Base-by-base conservation (phyloP, 1,139 yeast species). In the Geotrichum bryndzae region DNA sequence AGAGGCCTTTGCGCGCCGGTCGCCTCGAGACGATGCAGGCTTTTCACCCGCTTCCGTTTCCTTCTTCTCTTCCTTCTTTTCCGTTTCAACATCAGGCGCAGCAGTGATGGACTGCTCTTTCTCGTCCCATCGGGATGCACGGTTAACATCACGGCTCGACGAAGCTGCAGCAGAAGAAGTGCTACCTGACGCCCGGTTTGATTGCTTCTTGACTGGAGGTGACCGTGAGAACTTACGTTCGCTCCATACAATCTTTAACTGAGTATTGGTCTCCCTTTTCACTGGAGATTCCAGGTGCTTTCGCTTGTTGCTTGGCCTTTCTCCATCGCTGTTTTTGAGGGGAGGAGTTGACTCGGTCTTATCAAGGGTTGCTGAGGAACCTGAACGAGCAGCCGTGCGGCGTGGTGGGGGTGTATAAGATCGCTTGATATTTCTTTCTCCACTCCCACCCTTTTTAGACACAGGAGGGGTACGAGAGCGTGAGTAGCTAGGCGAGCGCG, bases 1-100 rank as follows among this genome's bases (percentile, higher is more conserved):
- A 22, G 58, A 41, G 22, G 63, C 60, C 48, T 50, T 53, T 13
- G 60, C 63, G 11, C 59, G 58, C 2, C 61, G 55, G 23, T 56
- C 56, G 15, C 48, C 56, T 35, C 57, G 54, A 22, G 29, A n/a
- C 50, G 51, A 45, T 50, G 48, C 56, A 46, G 50, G 31, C 56
- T 63, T 57, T 57, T 22, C 33, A 50, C 41, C 51, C 38, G 57
- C 5, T 38, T 51, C 29, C 62, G 33, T 18, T 25, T 23, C 46
- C 51, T 33, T 45, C 35, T 33, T 46, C 22, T 38, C 45, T 29
- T 52, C 33, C 56, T 46, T 55, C 58, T 18, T 18, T 53, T 53
- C 51, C 25, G 29, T 54, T 60, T 27, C 62, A 23, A 64, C 13
- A 41, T 18, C 8, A 10, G n/a, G 41, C 8, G n/a, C 41, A 35